phyloP scores from a whole-genome alignment of 192 early-diverging fungal genomes.

The Coemansia sp. region DNA sequence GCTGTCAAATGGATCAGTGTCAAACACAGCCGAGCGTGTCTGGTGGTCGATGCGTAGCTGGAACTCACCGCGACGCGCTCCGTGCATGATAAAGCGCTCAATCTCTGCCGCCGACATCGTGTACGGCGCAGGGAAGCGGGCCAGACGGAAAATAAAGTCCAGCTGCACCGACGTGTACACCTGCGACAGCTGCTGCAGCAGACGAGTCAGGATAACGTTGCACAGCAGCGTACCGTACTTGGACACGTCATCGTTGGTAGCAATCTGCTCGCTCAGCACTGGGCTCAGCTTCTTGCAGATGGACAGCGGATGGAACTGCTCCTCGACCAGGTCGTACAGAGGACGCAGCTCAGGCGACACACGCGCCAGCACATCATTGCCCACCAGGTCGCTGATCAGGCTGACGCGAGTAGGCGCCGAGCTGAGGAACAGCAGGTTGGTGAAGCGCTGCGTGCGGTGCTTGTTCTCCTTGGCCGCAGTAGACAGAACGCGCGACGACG shows the following conservation, averaged over 20 bases:
- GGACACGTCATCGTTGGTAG: constrained; percentile 67
- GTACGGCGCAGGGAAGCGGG: constrained; percentile 83
- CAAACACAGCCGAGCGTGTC: constrained; percentile 85
- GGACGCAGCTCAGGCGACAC: constrained; percentile 87
- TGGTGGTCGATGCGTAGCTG: constrained; percentile 93
- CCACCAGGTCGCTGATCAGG: constrained; percentile 86
- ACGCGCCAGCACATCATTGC: constrained; percentile 79
- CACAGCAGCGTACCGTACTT: constrained; percentile 94
- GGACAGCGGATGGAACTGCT: constrained; percentile 97
- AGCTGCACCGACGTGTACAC: constrained; percentile 98
- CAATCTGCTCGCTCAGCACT: constrained; percentile 67
- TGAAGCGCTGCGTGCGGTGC: constrained; percentile 73
- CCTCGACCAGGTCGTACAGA: constrained; percentile 94
- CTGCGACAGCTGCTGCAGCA: constrained; percentile 97
- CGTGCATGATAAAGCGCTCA: constrained; percentile 99
- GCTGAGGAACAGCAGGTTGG: constrained; percentile 81
- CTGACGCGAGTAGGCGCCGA: constrained; percentile 82
- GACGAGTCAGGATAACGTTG: constrained; percentile 93
- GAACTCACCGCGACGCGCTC: constrained; percentile 93
- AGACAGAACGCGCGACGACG: constrained; percentile 69
- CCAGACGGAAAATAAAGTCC: constrained; percentile 85
- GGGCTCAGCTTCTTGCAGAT: constrained; percentile 97
- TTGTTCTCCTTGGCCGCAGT: constrained; percentile 76
- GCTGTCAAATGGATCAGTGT: constrained; percentile 83
- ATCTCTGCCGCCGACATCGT: constrained; percentile 81